Evolutionary conservation across 768 basidiomycete species (phyloP).

Genomic region (Coprinopsis sp.): DNA sequence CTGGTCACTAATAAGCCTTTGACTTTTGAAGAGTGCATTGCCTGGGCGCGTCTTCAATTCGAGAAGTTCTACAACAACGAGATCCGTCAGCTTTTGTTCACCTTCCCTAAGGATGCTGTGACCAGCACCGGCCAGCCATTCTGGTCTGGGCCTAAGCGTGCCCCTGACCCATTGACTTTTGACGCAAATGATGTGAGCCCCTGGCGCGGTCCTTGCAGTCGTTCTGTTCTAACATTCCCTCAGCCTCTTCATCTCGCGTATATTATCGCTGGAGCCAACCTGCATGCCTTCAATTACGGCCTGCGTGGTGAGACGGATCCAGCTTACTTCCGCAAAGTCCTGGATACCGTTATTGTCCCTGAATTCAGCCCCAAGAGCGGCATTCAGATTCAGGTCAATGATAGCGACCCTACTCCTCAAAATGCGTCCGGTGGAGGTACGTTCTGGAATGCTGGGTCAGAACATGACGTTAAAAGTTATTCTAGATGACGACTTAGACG

Average conservation of each 20-base stretch:
- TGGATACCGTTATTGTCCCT: slow-evolving; percentile 79
- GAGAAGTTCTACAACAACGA: slow-evolving; percentile 91
- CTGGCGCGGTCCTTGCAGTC: neutral
- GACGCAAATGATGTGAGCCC: slow-evolving; percentile 75
- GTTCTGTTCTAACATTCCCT: slow-evolving; percentile 10
- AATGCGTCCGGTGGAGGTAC: slow-evolving; percentile 33
- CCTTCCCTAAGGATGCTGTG: slow-evolving; percentile 89
- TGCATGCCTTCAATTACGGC: slow-evolving; percentile 98
- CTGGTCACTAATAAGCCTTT: slow-evolving; percentile 90
- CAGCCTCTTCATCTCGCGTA: slow-evolving; percentile 85
- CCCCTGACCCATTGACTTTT: slow-evolving; percentile 87
- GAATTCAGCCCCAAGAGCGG: slow-evolving; percentile 92
- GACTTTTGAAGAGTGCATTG: slow-evolving; percentile 95
- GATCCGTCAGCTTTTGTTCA: slow-evolving; percentile 89
- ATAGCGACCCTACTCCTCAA: slow-evolving; percentile 81
- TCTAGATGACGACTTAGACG: slow-evolving; percentile 52
- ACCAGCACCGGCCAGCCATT: slow-evolving; percentile 94
- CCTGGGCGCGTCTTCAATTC: slow-evolving; percentile 94
- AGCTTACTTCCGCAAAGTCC: slow-evolving; percentile 74
- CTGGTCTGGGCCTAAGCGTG: slow-evolving; percentile 98
- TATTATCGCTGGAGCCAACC: slow-evolving; percentile 89
- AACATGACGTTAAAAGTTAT: slow-evolving; percentile 12
- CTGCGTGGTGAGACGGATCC: slow-evolving; percentile 85
- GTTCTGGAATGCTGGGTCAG: slow-evolving; percentile 10
- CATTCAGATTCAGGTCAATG: slow-evolving; percentile 89